A percentile compares a stretch with the other conserved stretches of the same genome.
These are phyloP conservation scores for Candida stauntonica DNA, from an alignment of 805 yeast genomes.

Conservation along the genomic window DNA sequence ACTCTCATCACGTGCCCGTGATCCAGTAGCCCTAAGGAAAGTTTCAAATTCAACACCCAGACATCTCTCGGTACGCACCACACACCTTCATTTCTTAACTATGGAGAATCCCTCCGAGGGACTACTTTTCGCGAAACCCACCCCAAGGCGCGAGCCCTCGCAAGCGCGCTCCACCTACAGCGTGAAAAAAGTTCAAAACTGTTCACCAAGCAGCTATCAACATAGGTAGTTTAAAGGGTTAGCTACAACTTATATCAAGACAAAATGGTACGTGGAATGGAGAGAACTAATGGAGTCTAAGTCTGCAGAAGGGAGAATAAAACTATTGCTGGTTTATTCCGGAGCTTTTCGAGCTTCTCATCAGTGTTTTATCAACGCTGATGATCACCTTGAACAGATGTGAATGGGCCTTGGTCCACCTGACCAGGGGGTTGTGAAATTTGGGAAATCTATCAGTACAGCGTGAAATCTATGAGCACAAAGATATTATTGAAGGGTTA, in stretches of 20 bases:
- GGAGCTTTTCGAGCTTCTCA: slow-evolving; percentile 8
- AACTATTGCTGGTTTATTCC: slow-evolving; percentile 5
- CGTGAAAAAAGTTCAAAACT: slow-evolving; percentile 2
- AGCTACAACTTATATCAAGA: slow-evolving; percentile 11
- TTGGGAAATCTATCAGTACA: too few relatives aligned
- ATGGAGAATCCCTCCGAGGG: neutral
- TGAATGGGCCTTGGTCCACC: neutral
- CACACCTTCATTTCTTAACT: neutral
- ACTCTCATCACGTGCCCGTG: too few relatives aligned
- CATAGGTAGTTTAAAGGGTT: neutral
- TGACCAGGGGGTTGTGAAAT: neutral
- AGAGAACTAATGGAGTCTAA: slow-evolving; percentile 1
- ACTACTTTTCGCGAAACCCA: slow-evolving; percentile 4
- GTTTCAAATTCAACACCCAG: too few relatives aligned
- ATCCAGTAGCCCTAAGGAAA: too few relatives aligned
- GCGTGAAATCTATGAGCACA: too few relatives aligned
- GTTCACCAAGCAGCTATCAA: slow-evolving; percentile 5
- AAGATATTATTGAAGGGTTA: too few relatives aligned
- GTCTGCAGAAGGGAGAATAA: slow-evolving; percentile 2
- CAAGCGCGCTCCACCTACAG: neutral
- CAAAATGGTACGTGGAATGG: slow-evolving; percentile 12
- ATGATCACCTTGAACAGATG: slow-evolving; percentile 10
- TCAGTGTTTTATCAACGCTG: neutral
- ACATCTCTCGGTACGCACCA: neutral
- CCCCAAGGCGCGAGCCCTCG: neutral